These are phyloP conservation scores for Takakia lepidozioides DNA, from an alignment of 225 moss, liverwort and hornwort genomes.

Conservation along the genomic window DNA sequence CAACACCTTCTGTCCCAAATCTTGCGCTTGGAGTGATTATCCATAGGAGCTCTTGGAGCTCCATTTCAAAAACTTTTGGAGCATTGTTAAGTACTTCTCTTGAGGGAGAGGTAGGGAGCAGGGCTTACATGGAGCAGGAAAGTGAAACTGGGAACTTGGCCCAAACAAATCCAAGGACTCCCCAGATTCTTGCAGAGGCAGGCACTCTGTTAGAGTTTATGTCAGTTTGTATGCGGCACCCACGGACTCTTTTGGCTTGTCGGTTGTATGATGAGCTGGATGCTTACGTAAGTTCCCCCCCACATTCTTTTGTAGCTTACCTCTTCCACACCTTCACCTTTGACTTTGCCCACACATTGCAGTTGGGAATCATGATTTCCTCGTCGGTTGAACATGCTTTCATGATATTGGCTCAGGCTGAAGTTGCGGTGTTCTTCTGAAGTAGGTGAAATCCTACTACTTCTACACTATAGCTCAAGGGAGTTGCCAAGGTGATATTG, in stretches of 20 bases:
- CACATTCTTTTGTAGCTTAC: too few species aligned
- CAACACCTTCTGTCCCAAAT: constrained; percentile 22
- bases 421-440: too few species aligned
- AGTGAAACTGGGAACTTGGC: constrained; percentile 7
- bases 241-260: constrained; percentile 62
- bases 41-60: constrained; percentile 71
- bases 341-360: too few species aligned
- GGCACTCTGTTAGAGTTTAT: constrained; percentile 71
- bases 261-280: constrained; percentile 56
- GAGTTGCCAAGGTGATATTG: too few species aligned
- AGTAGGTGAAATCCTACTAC: too few species aligned
- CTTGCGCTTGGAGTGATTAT: constrained; percentile 49
- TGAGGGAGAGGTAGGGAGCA: constrained; percentile 13
- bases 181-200: constrained; percentile 26
- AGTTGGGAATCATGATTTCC: too few species aligned
- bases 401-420: too few species aligned
- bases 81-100: constrained; percentile 33
- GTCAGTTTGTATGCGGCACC: constrained; percentile 69
- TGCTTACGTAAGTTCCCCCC: constrained; percentile 33
- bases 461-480: too few species aligned
- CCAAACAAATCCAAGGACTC: constrained; percentile 17
- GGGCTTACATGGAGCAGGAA: constrained; percentile 1
- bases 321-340: too few species aligned
- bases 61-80: constrained; percentile 46
- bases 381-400: too few species aligned